Base-by-base conservation (phyloP, 2,329 filamentous ascomycete species). In the Aspergillus viridinutans region DNA sequence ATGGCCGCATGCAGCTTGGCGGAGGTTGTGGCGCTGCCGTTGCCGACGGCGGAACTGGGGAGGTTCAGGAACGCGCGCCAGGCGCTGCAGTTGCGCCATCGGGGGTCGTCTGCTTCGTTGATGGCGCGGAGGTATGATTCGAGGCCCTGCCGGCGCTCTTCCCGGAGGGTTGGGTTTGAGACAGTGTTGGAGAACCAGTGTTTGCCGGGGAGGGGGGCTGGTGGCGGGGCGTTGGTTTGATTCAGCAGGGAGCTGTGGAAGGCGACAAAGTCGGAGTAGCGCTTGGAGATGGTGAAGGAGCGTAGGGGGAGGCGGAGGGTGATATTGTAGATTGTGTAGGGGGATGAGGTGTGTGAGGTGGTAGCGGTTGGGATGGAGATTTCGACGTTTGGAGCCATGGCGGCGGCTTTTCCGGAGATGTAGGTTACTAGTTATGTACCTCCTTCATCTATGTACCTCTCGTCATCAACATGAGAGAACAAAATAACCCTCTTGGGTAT, bases 251-350 rank as follows among this genome's bases (percentile, higher is more conserved):
- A 71, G 3, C 70, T 69, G 70, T 88, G 79, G 55, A 88, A 81
- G 54, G 77, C 66, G 47, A 76, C 69, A 71, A 88, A 88, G 71
- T 87, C 85, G 52, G 83, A 85, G 75, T 87, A 88, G 62, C 85
- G 84, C 69, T 87, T 87, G 49, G 77, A 78, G 55, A 85, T 72
- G 47, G 78, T 83, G 63, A 83, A 82, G 50, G 82, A 81, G 54
- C 83, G 81, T 32, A 86, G 79, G 1, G 85, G 84, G 21, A 86
- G 81, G 45, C 84, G 80, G 61, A 87, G 78, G 53, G 79, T 78
- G 67, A 88, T 80, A 62, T 85, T 82, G 74, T 87, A 88, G 64
- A 82, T 69, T 0, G 84, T 87, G 72, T 82, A 83, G 3, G 82
- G 77, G 63, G 85, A 84, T 54, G 76, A 69, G 23, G 74, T 72